Evolutionary conservation across 2,329 filamentous ascomycete species (phyloP).

Genomic region (Fusarium secorum): DNA sequence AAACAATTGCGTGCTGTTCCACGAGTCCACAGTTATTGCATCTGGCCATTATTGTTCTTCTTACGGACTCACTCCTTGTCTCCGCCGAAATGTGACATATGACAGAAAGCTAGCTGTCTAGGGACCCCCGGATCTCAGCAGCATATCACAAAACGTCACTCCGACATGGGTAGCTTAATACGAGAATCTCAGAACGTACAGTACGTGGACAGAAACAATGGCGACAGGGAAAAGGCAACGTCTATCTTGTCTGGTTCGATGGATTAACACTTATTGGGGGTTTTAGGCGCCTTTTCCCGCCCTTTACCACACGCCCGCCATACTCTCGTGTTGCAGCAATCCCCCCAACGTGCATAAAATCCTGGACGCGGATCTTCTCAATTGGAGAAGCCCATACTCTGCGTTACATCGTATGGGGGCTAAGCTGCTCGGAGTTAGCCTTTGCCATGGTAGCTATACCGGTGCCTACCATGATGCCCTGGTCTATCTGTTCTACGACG

Average conservation of each 20-base stretch:
- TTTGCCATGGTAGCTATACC: not conserved
- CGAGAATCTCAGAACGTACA: not conserved
- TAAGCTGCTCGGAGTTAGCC: conserved; percentile 4
- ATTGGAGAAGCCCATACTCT: conserved; percentile 24
- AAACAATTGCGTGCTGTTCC: conserved; percentile 5
- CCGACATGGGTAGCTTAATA: conserved; percentile 22
- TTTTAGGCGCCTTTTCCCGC: conserved; percentile 16
- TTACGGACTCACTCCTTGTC: conserved; percentile 2
- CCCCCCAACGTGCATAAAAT: conserved; percentile 30
- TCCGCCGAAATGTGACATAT: conserved; percentile 25
- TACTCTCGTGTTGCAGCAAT: conserved; percentile 23
- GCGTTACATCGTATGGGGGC: conserved; percentile 35
- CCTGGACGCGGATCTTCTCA: conserved; percentile 39
- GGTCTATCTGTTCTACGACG: not conserved
- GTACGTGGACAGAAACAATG: not conserved
- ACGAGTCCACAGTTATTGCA: conserved; percentile 4
- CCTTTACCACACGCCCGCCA: conserved; percentile 19
- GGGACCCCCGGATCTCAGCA: conserved; percentile 20
- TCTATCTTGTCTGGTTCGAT: not conserved
- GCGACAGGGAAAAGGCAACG: conserved; percentile 13
- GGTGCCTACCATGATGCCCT: not conserved
- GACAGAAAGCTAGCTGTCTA: conserved; percentile 9
- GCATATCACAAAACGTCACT: conserved; percentile 19
- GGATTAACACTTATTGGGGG: not conserved
- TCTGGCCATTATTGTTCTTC: conserved; percentile 8